phyloP scores from a whole-genome alignment of 805 yeast species.

The Cyberlindnera euphorbiae region DNA sequence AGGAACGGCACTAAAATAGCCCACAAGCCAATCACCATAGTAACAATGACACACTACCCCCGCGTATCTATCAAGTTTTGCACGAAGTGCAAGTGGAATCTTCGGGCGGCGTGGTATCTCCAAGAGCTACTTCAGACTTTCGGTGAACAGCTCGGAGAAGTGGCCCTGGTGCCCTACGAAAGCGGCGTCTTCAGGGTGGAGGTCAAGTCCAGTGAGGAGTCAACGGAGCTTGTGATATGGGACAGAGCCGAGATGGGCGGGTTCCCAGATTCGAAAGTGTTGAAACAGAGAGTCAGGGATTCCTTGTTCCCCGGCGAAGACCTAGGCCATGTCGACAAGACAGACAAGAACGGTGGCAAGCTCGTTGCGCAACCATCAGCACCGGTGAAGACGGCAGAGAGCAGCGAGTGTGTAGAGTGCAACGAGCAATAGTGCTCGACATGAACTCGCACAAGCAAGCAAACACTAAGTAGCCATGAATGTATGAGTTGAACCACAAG shows the following conservation, averaged over 20 bases:
- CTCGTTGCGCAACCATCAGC: conserved; percentile 11
- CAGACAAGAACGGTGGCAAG: conserved; percentile 17
- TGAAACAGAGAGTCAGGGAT: conserved; percentile 65
- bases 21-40: neutral
- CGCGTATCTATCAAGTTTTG: conserved; percentile 69
- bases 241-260: conserved; percentile 63
- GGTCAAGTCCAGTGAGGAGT: conserved; percentile 34
- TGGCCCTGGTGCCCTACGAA: conserved; percentile 43
- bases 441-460: no score
- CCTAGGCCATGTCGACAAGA: conserved; percentile 62
- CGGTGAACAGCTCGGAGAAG: conserved; percentile 50
- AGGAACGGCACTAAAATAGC: neutral
- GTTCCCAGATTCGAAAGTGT: conserved; percentile 79
- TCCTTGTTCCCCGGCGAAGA: conserved; percentile 46
- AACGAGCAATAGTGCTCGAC: no score
- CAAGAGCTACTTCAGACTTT: conserved; percentile 87
- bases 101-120: conserved; percentile 82
- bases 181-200: conserved; percentile 59
- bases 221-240: conserved; percentile 42
- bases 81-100: conserved; percentile 82
- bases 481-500: no score
- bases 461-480: no score
- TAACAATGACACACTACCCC: conserved; percentile 37
- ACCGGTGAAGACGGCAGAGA: neutral
- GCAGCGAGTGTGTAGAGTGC: conserved; percentile 20